Base-by-base conservation (phyloP, 192 early-diverging fungal genomes). In the Gorgonomyces haynaldii region DNA sequence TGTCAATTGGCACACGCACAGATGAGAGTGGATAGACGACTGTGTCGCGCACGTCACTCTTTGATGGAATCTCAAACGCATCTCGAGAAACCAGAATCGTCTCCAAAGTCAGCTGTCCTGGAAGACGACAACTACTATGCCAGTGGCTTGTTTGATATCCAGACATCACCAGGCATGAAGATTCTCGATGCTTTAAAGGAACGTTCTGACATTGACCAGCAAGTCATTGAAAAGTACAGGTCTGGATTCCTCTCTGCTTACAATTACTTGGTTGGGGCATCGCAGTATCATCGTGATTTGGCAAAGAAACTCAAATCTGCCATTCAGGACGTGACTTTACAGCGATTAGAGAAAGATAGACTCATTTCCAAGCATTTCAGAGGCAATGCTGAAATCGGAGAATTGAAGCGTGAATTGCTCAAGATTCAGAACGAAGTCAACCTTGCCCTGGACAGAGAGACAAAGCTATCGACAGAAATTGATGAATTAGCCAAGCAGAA, bases 401-500 rank as follows among this genome's bases (percentile, higher is more conserved):
- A 79, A 32, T 44, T 79, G 43, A 74, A 69, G 47, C 39, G 77
- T 37, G 77, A 79, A 57, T 61, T 79, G 29, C 17, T 78, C 2
- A 77, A 76, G 57, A 70, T 78, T 17, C 62, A 79, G 57, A 79
- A 79, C 48, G 77, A 79, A 60, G 74, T 74, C 8, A 64, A 55
- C 27, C 45, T 78, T 5, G 72, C 68, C 2, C 31, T 57, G 16
- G 69, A 75, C 28, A 57, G 77, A 5, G 75, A 78, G 45, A 42
- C 52, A 17, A 61, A 60, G 37, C 53, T 79, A 1, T 17, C 42
- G n/a, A 55, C 67, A 35, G 77, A 79, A 24, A 74, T 75, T 39
- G 65, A 69, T 26, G 77, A 79, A 41, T 26, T 63, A 3, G 37
- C 54, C 17, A 51, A 50, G 17, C 53, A 62, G 40, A 65, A 65